Conservation (phyloP, 345 rosid species). For the Bretschneidera sinensis region DNA sequence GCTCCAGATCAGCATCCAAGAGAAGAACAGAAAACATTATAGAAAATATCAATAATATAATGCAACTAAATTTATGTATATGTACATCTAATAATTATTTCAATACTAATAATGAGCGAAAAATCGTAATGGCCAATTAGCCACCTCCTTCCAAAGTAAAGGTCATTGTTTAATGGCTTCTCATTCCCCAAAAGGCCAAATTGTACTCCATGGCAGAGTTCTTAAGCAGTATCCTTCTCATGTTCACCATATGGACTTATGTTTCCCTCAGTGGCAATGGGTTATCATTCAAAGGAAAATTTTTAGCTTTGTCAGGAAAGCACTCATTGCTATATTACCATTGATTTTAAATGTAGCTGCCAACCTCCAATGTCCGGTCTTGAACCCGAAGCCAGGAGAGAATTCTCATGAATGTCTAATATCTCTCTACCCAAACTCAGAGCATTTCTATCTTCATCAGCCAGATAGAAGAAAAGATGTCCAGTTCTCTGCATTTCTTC, state of each 20-base stretch:
- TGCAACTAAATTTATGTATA: too few relatives aligned
- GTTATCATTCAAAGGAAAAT: neutral
- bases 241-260: neutral
- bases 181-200: neutral
- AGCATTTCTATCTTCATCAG: constrained; percentile 71
- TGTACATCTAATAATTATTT: neutral
- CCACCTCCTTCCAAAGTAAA: neutral
- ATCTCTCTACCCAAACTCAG: constrained; percentile 37
- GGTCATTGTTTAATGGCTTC: too few relatives aligned
- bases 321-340: constrained; percentile 35
- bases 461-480: constrained; percentile 81
- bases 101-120: neutral
- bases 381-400: constrained; percentile 69
- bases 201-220: neutral
- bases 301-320: neutral
- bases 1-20: constrained; percentile 18
- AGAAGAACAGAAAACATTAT: constrained; percentile 6
- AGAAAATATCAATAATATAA: neutral
- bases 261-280: neutral
- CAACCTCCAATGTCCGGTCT: constrained; percentile 60
- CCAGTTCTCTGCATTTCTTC: constrained; percentile 46
- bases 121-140: neutral
- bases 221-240: neutral
- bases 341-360: constrained; percentile 75
- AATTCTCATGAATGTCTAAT: constrained; percentile 27